Conservation (phyloP, 2,329 filamentous ascomycete genomes). For the Grosmannia penicillata region DNA sequence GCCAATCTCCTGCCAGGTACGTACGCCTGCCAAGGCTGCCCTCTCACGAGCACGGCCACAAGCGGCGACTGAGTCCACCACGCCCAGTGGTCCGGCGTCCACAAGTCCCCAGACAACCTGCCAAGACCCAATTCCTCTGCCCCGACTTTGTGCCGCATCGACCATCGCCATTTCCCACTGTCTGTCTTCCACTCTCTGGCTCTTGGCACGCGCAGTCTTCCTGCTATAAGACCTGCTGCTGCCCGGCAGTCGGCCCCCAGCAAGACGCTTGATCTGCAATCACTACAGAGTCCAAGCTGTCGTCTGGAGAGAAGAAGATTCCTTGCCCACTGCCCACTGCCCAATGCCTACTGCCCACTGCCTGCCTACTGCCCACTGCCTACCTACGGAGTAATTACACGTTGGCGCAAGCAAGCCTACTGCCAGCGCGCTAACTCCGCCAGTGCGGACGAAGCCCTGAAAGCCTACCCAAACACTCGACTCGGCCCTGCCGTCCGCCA, state of each 20-base stretch:
- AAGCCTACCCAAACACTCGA: no score
- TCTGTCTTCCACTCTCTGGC: not conserved
- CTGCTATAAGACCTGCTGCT: not conserved
- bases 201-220: not conserved
- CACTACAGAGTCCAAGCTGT: not conserved
- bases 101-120: conserved; percentile 5
- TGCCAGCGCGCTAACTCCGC: no score
- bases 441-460: no score
- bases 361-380: not conserved
- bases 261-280: no score
- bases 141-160: conserved; percentile 1
- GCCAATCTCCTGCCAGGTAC: conserved; percentile 7
- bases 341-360: not conserved
- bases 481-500: no score
- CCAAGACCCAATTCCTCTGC: conserved; percentile 1
- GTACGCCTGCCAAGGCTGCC: conserved; percentile 5
- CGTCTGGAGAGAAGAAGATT: not conserved
- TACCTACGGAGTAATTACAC: no score
- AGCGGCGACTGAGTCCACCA: no score
- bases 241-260: not conserved
- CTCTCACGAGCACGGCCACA: conserved; percentile 4
- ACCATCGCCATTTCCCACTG: conserved; percentile 6
- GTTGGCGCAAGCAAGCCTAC: no score
- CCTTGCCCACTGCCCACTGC: not conserved
- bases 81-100: no score